Evolutionary conservation across 2,329 filamentous ascomycete genomes (phyloP), one percentile per base, ranked within the genome.

Genomic region (Cryphonectria parasitica): DNA sequence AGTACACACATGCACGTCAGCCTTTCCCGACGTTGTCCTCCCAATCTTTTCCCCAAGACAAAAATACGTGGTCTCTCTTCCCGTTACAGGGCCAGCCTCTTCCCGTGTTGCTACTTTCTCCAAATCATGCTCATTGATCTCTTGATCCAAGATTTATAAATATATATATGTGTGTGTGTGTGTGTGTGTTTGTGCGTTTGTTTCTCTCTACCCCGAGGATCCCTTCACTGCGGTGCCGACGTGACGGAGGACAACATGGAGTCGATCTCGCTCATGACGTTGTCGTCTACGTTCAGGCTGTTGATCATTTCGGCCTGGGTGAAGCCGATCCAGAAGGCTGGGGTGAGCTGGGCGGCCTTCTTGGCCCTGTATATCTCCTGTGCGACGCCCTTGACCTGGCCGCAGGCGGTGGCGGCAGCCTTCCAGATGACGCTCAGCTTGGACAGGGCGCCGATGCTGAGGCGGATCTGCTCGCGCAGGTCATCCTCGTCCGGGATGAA

Each of bases 361-460:
- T 88, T 89, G 61, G 82, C 81, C 22, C 82, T 84, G 78, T 88
- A 91, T 65, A 95, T 90, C 75, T 94, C 91, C 76, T 92, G 89
- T n/a, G 93, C 92, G 25, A 96, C 92, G 11, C 88, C 89, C 74
- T 90, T 90, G 22, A 97, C 91, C 79, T 96, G 92, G 4, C 86
- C 86, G 72, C 91, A 87, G 2, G 93, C 92, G 17, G 86, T 87
- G 61, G 84, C 85, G 1, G 93, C 92, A 45, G 94, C 90, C 49
- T 88, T 87, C 93, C 93, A 96, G 3, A 92, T 90, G 22, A 83
- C 82, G 56, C 88, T 89, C 10, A 95, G 83, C 54, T 89, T 86
- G 75, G 91, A 90, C 56, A 96, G 85, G 0, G 92, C 91, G 22
- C 91, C 92, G 70, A 92, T 93, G 73, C 94, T 94, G 19, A 97